A percentile compares a stretch with the other conserved stretches of the same genome.
These are phyloP conservation scores for Metschnikowia chrysomelidarum DNA, from an alignment of 805 yeast species.

Conservation along the genomic window DNA sequence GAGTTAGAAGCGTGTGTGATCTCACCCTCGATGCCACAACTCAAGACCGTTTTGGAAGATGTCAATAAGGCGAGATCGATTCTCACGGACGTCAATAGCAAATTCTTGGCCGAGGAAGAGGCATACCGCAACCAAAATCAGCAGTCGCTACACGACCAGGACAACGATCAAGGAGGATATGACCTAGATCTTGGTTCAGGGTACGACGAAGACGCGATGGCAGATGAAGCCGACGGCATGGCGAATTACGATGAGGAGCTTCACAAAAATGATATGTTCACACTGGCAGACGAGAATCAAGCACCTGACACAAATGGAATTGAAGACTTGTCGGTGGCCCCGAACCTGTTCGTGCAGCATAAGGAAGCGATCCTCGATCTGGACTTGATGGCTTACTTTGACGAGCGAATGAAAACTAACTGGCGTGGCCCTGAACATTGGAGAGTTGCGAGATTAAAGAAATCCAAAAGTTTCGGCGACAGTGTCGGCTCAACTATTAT, in stretches of 20 bases:
- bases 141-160: not conserved
- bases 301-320: not conserved
- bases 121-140: conserved; percentile 4
- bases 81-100: conserved; percentile 39
- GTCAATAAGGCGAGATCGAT: conserved; percentile 49
- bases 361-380: conserved; percentile 43
- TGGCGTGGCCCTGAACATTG: conserved; percentile 96
- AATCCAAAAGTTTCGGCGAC: conserved; percentile 28
- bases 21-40: conserved; percentile 69
- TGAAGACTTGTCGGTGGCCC: not conserved
- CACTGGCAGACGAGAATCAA: not conserved
- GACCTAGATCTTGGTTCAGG: conserved; percentile 26
- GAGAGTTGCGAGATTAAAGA: conserved; percentile 58
- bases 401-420: conserved; percentile 60
- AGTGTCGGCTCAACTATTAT: not conserved
- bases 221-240: conserved; percentile 7
- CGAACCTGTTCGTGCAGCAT: too few species aligned
- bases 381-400: conserved; percentile 79
- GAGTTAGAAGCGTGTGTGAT: conserved; percentile 37
- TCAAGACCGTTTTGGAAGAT: conserved; percentile 58
- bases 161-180: conserved; percentile 5
- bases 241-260: conserved; percentile 8
- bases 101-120: conserved; percentile 21
- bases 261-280: not conserved
- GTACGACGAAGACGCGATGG: conserved; percentile 11